Conservation (phyloP, 805 yeast genomes). For the Saccharomycopsis sp. region DNA sequence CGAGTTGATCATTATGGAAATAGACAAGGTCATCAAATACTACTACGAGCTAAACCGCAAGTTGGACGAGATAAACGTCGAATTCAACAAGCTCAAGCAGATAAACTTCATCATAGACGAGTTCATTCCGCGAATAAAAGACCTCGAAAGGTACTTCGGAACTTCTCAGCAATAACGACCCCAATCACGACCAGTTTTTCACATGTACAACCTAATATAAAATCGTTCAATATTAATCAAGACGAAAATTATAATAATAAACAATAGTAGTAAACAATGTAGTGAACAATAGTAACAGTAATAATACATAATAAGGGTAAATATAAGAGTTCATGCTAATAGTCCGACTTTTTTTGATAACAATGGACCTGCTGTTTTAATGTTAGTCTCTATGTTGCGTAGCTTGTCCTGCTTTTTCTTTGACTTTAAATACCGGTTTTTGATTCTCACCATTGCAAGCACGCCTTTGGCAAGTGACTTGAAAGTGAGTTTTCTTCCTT, state of each 20-base stretch:
- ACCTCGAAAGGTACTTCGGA: slow-evolving; percentile 30
- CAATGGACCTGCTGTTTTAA: neutral
- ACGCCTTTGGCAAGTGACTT: slow-evolving; percentile 25
- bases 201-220: no score
- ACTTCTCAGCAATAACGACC: neutral
- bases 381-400: neutral
- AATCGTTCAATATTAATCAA: no score
- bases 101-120: slow-evolving; percentile 36
- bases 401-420: slow-evolving; percentile 8
- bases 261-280: no score
- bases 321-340: neutral
- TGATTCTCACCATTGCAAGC: slow-evolving; percentile 27
- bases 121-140: slow-evolving; percentile 33
- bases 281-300: neutral
- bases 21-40: slow-evolving; percentile 36
- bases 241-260: no score
- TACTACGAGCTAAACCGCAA: slow-evolving; percentile 35
- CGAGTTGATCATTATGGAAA: slow-evolving; percentile 24
- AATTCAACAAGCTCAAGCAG: slow-evolving; percentile 48
- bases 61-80: slow-evolving; percentile 46
- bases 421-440: slow-evolving; percentile 21
- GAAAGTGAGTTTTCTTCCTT: slow-evolving; percentile 14
- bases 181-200: no score
- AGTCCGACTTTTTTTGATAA: neutral
- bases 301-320: neutral